phyloP scores from a whole-genome alignment of 1,139 yeast species.

The Taphrina populina region DNA sequence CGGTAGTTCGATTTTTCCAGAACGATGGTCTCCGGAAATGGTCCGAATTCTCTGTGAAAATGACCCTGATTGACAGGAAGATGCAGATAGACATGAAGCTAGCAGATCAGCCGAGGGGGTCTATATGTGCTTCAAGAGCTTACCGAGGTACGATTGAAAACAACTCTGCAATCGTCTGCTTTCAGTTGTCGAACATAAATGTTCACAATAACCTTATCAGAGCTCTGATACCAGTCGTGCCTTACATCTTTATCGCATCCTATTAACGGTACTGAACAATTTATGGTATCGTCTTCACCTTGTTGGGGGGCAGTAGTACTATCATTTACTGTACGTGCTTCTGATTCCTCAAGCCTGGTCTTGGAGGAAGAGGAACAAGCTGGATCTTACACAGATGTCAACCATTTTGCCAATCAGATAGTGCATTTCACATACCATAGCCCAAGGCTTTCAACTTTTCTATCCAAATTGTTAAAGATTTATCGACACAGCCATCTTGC shows the following conservation, averaged over 20 bases:
- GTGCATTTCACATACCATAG: neutral
- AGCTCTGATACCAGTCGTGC: constrained; percentile 78
- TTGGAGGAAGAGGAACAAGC: too few species aligned
- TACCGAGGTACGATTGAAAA: constrained; percentile 42
- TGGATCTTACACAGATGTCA: too few species aligned
- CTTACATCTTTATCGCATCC: too few species aligned
- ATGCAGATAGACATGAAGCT: too few species aligned
- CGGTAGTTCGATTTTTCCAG: constrained; percentile 51
- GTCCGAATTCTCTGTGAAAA: constrained; percentile 47
- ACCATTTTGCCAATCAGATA: neutral
- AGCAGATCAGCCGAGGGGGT: too few species aligned
- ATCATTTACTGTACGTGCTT: too few species aligned
- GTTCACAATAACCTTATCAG: constrained; percentile 59
- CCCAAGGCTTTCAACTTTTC: constrained; percentile 9
- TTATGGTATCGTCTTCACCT: too few species aligned
- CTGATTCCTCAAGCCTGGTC: too few species aligned
- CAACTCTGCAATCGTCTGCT: constrained; percentile 42
- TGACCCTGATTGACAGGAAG: too few species aligned
- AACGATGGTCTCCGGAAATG: constrained; percentile 55
- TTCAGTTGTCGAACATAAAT: constrained; percentile 70
- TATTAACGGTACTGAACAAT: too few species aligned
- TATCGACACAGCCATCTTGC: constrained; percentile 52
- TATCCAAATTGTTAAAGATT: constrained; percentile 54
- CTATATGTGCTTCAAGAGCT: constrained; percentile 53
- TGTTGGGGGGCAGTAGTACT: too few species aligned